A percentile compares a stretch with the other conserved stretches of the same genome.
Conservation (phyloP, 139 green algal species). For the Coelastrella sp. region DNA sequence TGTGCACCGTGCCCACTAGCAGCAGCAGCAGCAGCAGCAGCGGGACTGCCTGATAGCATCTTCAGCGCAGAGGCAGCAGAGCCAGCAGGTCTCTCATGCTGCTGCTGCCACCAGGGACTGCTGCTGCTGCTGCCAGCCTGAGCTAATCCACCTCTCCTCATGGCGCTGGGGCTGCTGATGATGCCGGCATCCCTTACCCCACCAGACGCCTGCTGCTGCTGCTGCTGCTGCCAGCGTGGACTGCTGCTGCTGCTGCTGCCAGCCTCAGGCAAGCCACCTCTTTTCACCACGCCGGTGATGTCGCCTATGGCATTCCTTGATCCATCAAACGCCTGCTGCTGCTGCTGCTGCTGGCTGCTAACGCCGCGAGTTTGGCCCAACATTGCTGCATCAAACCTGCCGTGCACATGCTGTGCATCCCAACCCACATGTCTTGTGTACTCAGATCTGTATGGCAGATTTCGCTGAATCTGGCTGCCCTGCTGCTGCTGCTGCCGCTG, state of each 20-base stretch:
- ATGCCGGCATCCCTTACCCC: not conserved
- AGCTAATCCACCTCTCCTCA: not conserved
- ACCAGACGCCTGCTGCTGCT: not conserved
- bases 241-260: not conserved
- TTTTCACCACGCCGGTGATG: no score
- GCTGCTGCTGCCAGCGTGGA: not conserved
- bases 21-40: not conserved
- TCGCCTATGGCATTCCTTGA: no score
- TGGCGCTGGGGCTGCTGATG: not conserved
- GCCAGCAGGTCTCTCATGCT: no score
- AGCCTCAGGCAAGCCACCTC: no score
- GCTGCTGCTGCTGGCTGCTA: no score
- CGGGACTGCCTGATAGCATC: not conserved
- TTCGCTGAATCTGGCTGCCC: no score
- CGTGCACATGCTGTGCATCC: no score
- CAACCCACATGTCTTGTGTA: no score
- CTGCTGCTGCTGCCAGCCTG: not conserved
- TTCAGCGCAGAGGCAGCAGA: not conserved
- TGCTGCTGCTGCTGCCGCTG: no score
- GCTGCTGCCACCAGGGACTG: not conserved
- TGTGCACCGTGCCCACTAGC: not conserved
- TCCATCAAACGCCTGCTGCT: no score
- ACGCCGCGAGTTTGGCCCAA: not conserved
- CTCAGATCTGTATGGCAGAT: no score
- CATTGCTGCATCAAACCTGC: no score